These are phyloP conservation scores for Annona cherimola DNA, from an alignment of 164 flowering plant genomes.

Conservation along the genomic window DNA sequence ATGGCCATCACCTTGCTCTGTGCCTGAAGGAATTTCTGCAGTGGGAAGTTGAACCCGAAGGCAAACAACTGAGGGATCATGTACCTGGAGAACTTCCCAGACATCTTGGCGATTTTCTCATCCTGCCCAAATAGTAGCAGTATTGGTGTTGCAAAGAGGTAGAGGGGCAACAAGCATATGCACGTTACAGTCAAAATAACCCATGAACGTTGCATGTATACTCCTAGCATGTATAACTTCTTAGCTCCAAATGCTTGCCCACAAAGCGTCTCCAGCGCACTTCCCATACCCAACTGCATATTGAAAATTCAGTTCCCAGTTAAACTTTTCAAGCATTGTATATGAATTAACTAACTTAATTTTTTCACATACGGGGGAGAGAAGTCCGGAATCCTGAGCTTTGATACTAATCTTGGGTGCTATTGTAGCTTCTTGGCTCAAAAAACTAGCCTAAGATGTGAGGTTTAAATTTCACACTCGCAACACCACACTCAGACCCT, in stretches of 20 bases:
- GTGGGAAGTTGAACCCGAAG: slow-evolving; percentile 67
- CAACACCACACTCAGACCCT: no score
- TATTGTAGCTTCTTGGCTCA: no score
- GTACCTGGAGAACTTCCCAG: slow-evolving; percentile 57
- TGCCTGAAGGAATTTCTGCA: slow-evolving; percentile 82
- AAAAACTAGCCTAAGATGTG: no score
- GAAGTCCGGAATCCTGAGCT: no score
- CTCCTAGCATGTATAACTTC: slow-evolving; percentile 63
- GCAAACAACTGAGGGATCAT: slow-evolving; percentile 85
- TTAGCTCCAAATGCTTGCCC: slow-evolving; percentile 94
- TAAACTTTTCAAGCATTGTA: no score
- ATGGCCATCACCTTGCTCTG: slow-evolving; percentile 64
- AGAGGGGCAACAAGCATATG: slow-evolving; percentile 45
- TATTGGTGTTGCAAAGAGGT: slow-evolving; percentile 58
- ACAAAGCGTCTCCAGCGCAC: slow-evolving; percentile 85
- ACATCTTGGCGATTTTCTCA: slow-evolving; percentile 48
- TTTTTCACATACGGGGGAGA: no score
- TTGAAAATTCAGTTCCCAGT: no score
- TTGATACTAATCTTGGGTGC: no score
- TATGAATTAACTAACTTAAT: no score
- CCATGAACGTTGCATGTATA: slow-evolving; percentile 85
- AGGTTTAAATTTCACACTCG: no score
- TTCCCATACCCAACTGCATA: slow-evolving; percentile 94
- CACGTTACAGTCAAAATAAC: slow-evolving; percentile 48
- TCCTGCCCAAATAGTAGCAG: slow-evolving; percentile 65